Evolutionary conservation across 352 stramenopile genomes (phyloP).

Genomic region (Phytophthora pinifolia): DNA sequence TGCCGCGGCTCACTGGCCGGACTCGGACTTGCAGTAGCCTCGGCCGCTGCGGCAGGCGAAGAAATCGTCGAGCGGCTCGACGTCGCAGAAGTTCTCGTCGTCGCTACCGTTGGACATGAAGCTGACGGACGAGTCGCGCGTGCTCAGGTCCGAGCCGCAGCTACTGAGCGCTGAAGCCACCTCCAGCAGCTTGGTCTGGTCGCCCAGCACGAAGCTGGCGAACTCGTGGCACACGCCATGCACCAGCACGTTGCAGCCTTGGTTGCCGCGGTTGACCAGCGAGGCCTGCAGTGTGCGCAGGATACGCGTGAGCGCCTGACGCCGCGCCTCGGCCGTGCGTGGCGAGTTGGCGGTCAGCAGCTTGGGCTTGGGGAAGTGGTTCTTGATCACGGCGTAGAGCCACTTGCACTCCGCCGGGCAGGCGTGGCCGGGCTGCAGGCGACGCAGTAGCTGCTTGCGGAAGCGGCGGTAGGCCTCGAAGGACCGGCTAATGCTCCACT

Average conservation of each 20-base stretch:
- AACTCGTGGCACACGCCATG: slow-evolving; percentile 32
- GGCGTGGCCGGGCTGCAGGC: slow-evolving; percentile 25
- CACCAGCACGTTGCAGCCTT: slow-evolving; percentile 30
- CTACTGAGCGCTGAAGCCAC: slow-evolving; percentile 18
- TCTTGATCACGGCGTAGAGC: slow-evolving; percentile 38
- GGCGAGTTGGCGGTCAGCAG: slow-evolving; percentile 28
- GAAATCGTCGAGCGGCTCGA: slow-evolving; percentile 16
- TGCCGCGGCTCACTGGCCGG: slow-evolving; percentile 22
- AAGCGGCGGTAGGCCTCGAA: slow-evolving; percentile 52
- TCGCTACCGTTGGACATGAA: slow-evolving; percentile 25
- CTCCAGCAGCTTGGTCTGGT: slow-evolving; percentile 20
- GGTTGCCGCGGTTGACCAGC: slow-evolving; percentile 36
- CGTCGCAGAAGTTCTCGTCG: slow-evolving; percentile 20
- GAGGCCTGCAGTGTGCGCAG: slow-evolving; percentile 30
- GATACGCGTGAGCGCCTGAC: slow-evolving; percentile 31
- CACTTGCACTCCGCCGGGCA: slow-evolving; percentile 39
- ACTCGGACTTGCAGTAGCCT: slow-evolving; percentile 34
- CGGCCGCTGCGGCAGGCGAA: slow-evolving; percentile 21
- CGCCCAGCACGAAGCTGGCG: slow-evolving; percentile 28
- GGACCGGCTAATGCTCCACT: slow-evolving; percentile 29
- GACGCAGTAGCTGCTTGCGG: slow-evolving; percentile 31
- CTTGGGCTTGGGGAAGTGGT: slow-evolving; percentile 37
- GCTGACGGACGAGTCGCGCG: slow-evolving; percentile 26
- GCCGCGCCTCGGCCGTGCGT: slow-evolving; percentile 24
- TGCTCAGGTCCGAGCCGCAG: slow-evolving; percentile 30